Base-by-base conservation (phyloP, 1,284 basidiomycete genomes). In the Pseudozyma pruni region DNA sequence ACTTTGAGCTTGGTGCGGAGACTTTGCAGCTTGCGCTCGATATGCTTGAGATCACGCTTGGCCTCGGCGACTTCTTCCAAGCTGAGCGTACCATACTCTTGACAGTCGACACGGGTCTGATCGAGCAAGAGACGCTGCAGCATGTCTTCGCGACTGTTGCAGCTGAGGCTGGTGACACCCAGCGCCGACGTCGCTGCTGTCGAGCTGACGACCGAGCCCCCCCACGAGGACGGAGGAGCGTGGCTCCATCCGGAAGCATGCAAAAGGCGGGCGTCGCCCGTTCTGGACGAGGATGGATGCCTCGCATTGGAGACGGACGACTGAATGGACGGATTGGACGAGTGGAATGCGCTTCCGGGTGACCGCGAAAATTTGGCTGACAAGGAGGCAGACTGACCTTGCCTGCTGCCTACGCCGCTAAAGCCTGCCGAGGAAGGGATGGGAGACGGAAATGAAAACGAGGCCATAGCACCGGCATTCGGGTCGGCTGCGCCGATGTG, bases 1-100 rank as follows among this genome's bases (percentile, higher is more conserved):
- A 78, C 74, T 33, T 72, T 72, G 49, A 78, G 66, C 46, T 78
- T 78, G 35, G 54, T 57, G 41, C 67, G 64, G 2, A 73, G 47
- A 25, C 51, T 61, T 27, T 53, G 44, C 0, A 71, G 39, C n/a
- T 63, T 66, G 33, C 52, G 44, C 25, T 76, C 74, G 41, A 76
- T 51, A 16, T 61, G 68, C 34, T 60, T 67, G 42, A 78, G 55
- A 25, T 78, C 74, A 27, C 51, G 61, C 52, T 76, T 72, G 13
- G 54, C 38, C 22, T 69, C 59, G 39, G 73, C 72, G 7, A 78
- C 68, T 35, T 74, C 50, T 31, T 78, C 74, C 37, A 76, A 54
- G 35, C 47, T 51, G 46, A 76, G 54, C 11, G 56, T 41, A 27
- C 55, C 53, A 44, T 73, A 76, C 16, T 62, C 55, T 37, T 76